Evolutionary conservation across 2,329 filamentous ascomycete species (phyloP).

Genomic region (Fusarium lateritium): DNA sequence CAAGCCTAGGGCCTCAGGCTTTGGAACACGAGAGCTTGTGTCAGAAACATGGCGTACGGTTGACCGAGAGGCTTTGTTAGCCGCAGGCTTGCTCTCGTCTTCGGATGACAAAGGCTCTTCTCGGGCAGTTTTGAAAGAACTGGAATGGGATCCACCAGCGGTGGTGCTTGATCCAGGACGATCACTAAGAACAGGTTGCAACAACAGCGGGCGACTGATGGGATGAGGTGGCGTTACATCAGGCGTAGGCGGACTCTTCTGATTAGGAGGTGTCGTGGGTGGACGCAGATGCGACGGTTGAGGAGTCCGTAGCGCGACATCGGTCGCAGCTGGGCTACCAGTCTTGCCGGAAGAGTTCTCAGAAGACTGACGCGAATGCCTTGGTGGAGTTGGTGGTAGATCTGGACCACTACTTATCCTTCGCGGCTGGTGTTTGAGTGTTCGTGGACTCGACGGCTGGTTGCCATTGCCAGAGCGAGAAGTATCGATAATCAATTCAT

Average conservation of each 20-base stretch:
- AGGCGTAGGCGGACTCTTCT: slow-evolving; percentile 79
- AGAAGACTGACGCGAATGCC: slow-evolving; percentile 71
- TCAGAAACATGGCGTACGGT: slow-evolving; percentile 59
- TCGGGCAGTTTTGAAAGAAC: slow-evolving; percentile 80
- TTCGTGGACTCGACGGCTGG: slow-evolving; percentile 57
- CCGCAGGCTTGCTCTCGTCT: slow-evolving; percentile 65
- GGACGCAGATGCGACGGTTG: slow-evolving; percentile 57
- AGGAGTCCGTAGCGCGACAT: slow-evolving; percentile 57
- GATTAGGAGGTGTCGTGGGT: slow-evolving; percentile 74
- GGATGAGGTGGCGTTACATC: slow-evolving; percentile 80
- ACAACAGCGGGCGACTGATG: slow-evolving; percentile 59
- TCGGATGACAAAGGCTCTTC: slow-evolving; percentile 76
- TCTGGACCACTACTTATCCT: slow-evolving; percentile 63
- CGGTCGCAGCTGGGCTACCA: slow-evolving; percentile 59
- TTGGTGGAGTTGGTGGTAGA: slow-evolving; percentile 74
- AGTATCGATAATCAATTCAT: slow-evolving; percentile 51
- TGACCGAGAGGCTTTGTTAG: slow-evolving; percentile 60
- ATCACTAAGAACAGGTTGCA: slow-evolving; percentile 64
- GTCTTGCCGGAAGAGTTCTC: slow-evolving; percentile 62
- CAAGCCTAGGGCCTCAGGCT: slow-evolving; percentile 58
- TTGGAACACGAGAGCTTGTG: slow-evolving; percentile 29
- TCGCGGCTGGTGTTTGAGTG: slow-evolving; percentile 59
- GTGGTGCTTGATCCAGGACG: slow-evolving; percentile 67
- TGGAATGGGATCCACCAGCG: slow-evolving; percentile 72
- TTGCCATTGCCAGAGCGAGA: slow-evolving; percentile 47